Base-by-base conservation (phyloP, 2,329 filamentous ascomycete species). In the Sporothrix variecibatus region DNA sequence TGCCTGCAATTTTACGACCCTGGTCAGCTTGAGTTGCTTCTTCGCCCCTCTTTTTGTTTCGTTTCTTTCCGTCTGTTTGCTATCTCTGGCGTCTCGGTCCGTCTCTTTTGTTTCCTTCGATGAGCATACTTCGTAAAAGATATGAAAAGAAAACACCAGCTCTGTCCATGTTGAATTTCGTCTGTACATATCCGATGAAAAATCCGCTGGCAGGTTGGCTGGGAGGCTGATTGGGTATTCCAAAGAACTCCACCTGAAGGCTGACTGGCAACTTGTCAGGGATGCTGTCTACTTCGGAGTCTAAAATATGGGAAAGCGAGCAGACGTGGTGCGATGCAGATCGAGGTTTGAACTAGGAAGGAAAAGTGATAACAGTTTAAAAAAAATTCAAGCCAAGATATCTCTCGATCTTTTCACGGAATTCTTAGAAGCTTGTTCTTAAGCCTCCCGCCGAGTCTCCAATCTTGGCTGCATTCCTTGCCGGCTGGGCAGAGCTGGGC, bases 1-100 rank as follows among this genome's bases (percentile, higher is more conserved):
- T 65, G 34, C 34, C 34, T 65, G 60, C 34, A 65, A 65, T 65
- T 43, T 65, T 43, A 43, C 60, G 38, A 26, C 38, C 60, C 60
- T 65, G 31, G 60, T 64, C 60, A 12, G 31, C 20, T 28, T 49
- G 40, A 43, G 2, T 15, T 49, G 15, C 56, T 38, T 51, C 51
- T n/a, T 68, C 23, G 40, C 46, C 26, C 12, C 49, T 58, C 15
- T 31, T 56, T n/a, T 43, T 12, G 17, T 46, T 43, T 49, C 34
- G 40, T 68, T 43, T n/a, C 31, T 17, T 40, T 12, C 4, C 11
- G 31, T 65, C n/a, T 43, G 17, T 43, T 23, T 26, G 11, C 60
- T 2, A n/a, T 64, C 4, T 56, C 8, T 56, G 26, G 26, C 11
- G 3, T 5, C 11, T 49, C 43, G 2, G 40, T 43, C 12, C 12